phyloP scores from a whole-genome alignment of 179 eudicot genomes.

The Carnegiea gigantea region DNA sequence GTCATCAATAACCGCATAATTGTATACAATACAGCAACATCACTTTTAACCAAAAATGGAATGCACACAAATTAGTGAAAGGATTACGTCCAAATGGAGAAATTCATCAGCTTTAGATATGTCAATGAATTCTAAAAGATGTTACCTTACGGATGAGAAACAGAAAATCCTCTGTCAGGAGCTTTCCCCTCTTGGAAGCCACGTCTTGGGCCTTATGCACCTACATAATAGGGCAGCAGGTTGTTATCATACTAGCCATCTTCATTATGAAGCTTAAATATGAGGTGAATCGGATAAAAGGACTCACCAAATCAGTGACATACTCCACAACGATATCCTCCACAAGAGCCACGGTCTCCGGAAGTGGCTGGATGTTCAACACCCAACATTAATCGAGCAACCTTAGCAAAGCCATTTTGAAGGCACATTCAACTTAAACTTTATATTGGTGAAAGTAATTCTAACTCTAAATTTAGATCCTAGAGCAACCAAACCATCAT shows the following conservation, averaged over 20 bases:
- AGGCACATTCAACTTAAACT: not conserved
- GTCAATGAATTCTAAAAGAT: not conserved
- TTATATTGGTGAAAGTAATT: not conserved
- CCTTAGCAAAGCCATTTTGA: not conserved
- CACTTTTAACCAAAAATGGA: not conserved
- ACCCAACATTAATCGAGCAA: constrained; percentile 6
- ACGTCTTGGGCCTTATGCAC: constrained; percentile 90
- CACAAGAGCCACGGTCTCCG: constrained; percentile 85
- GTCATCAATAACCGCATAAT: not conserved
- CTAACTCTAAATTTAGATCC: not conserved
- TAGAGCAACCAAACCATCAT: not conserved
- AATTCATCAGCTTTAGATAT: not conserved
- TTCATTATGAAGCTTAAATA: not conserved
- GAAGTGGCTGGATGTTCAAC: constrained; percentile 71
- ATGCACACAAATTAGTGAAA: not conserved
- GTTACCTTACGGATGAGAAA: constrained; percentile 84
- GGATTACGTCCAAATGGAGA: not conserved
- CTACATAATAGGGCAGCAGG: constrained; percentile 36
- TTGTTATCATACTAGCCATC: constrained; percentile 2
- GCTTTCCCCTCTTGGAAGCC: constrained; percentile 87
- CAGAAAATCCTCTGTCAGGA: constrained; percentile 84
- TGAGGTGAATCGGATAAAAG: not conserved
- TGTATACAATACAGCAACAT: not conserved
- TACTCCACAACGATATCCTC: constrained; percentile 98
- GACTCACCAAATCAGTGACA: constrained; percentile 85